Conservation (phyloP, 352 stramenopile species). For the Globisporangium yorkense region DNA sequence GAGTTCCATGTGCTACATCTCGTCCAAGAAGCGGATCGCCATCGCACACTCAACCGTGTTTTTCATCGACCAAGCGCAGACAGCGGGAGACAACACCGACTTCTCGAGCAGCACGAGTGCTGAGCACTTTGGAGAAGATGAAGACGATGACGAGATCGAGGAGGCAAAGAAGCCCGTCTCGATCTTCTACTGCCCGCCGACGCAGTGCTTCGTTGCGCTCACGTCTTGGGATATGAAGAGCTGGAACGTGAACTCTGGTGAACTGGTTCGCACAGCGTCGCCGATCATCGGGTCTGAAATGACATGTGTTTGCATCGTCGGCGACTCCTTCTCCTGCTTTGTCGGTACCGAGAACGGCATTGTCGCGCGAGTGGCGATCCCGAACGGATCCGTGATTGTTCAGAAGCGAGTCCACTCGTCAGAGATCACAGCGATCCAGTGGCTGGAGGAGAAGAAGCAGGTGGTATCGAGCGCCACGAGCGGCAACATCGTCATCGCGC, state of each 20-base stretch:
- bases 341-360: conserved; percentile 31
- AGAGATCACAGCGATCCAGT: conserved; percentile 20
- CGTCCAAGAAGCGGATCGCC: conserved; percentile 25
- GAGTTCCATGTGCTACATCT: conserved; percentile 29
- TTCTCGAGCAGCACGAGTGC: background rate
- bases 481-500: conserved; percentile 27
- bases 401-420: conserved; percentile 20
- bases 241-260: conserved; percentile 21
- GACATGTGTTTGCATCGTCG: conserved; percentile 21
- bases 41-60: conserved; percentile 48
- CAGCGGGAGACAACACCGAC: background rate
- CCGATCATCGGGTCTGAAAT: conserved; percentile 23
- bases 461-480: conserved; percentile 25
- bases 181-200: conserved; percentile 23
- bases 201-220: conserved; percentile 28
- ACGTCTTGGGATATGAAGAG: conserved; percentile 21
- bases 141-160: conserved; percentile 11
- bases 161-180: conserved; percentile 27
- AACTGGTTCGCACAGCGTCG: conserved; percentile 13
- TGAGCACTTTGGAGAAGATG: background rate
- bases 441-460: conserved; percentile 11
- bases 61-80: conserved; percentile 37
- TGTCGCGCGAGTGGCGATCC: conserved; percentile 32
- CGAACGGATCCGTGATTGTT: conserved; percentile 23
- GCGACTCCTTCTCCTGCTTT: conserved; percentile 42